These are phyloP conservation scores for Suhomyces sp. DNA, from an alignment of 805 yeast species.

Conservation along the genomic window DNA sequence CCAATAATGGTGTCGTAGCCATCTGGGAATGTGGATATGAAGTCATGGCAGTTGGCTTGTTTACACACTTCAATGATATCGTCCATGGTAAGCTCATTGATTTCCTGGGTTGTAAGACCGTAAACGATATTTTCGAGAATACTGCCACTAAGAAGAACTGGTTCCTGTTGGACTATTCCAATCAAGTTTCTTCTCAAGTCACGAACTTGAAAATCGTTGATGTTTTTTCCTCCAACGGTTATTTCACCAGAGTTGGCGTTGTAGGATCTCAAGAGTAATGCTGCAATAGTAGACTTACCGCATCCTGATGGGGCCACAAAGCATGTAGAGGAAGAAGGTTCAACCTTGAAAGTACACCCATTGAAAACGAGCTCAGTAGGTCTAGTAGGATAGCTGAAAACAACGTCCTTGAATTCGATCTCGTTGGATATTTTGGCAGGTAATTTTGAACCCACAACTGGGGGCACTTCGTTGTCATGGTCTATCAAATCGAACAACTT, in stretches of 20 bases:
- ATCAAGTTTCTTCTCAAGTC: conserved; percentile 48
- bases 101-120: conserved; percentile 42
- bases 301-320: conserved; percentile 59
- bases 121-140: conserved; percentile 54
- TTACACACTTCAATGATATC: conserved; percentile 42
- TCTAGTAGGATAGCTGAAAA: conserved; percentile 41
- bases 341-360: conserved; percentile 36
- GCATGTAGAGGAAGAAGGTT: conserved; percentile 37
- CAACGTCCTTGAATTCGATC: conserved; percentile 38
- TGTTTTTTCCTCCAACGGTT: conserved; percentile 50
- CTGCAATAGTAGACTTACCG: conserved; percentile 59
- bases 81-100: conserved; percentile 35
- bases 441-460: conserved; percentile 31
- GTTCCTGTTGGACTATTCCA: conserved; percentile 63
- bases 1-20: conserved; percentile 60
- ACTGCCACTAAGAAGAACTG: conserved; percentile 53
- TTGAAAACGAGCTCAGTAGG: conserved; percentile 35
- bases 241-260: conserved; percentile 48
- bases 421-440: conserved; percentile 24
- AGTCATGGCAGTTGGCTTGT: conserved; percentile 59
- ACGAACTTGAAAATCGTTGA: conserved; percentile 45
- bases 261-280: conserved; percentile 52
- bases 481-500: conserved; percentile 43
- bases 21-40: conserved; percentile 53
- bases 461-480: conserved; percentile 32